Conservation (phyloP, 257 asterid species). For the Orobanche coerulescens region DNA sequence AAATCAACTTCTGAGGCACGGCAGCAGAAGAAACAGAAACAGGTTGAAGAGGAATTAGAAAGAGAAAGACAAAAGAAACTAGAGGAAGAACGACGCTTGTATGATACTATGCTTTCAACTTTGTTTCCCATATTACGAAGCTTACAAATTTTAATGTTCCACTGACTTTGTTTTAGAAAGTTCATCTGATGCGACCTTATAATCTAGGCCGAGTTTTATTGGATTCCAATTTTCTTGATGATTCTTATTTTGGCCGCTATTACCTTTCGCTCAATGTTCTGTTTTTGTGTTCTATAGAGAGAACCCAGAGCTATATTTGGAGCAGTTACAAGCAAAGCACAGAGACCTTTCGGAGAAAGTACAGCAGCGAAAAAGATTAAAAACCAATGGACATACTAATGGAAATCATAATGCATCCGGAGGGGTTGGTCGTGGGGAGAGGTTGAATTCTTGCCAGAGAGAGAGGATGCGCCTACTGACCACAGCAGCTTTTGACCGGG, state of each 20-base stretch:
- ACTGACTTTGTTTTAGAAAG: neutral
- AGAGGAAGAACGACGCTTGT: conserved; percentile 94
- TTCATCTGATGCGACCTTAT: neutral
- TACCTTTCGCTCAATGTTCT: conserved; percentile 6
- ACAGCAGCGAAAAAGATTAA: conserved; percentile 76
- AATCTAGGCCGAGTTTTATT: neutral
- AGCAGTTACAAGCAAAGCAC: conserved; percentile 75
- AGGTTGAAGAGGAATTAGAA: conserved; percentile 78
- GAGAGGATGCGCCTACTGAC: conserved; percentile 98
- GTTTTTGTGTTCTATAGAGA: conserved; percentile 37
- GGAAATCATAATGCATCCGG: conserved; percentile 74
- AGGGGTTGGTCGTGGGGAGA: conserved; percentile 97
- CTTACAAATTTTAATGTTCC: conserved; percentile 7
- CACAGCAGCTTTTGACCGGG: conserved; percentile 98
- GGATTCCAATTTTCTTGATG: neutral
- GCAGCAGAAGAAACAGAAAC: conserved; percentile 84
- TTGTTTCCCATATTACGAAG: no score
- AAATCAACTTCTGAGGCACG: conserved; percentile 82
- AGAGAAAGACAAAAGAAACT: conserved; percentile 73
- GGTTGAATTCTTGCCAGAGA: conserved; percentile 78
- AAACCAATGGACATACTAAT: conserved; percentile 60
- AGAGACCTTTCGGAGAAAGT: conserved; percentile 70
- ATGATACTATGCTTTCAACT: conserved; percentile 27
- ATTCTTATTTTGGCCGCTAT: conserved; percentile 4
- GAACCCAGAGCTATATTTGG: conserved; percentile 84